These are phyloP conservation scores for Oemleria cerasiformis DNA, from an alignment of 306 rosid genomes.

Conservation along the genomic window DNA sequence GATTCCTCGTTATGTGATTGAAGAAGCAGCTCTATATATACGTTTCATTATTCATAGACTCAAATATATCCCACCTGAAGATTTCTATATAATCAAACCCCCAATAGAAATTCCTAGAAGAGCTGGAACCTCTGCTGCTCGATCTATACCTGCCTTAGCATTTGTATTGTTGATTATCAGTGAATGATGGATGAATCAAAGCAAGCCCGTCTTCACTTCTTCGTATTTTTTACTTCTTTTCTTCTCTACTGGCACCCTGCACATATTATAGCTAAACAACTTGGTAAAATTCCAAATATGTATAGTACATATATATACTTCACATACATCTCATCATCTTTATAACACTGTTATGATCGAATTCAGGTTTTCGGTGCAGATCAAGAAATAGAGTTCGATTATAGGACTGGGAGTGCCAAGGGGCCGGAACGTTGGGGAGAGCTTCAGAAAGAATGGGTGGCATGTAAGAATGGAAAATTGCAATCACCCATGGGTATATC, in stretches of 20 bases:
- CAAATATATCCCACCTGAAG: background rate
- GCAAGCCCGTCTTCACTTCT: background rate
- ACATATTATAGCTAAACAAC: background rate
- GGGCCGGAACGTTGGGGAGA: conserved; percentile 40
- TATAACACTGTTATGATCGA: background rate
- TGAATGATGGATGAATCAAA: conserved; percentile 3
- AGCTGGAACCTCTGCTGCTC: too few species aligned
- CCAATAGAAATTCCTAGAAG: too few species aligned
- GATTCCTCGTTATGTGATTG: background rate
- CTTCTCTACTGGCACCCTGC: background rate
- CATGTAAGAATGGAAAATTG: conserved; percentile 29
- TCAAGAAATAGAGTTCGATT: conserved; percentile 29
- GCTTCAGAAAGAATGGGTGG: conserved; percentile 33
- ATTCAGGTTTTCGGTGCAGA: conserved; percentile 13
- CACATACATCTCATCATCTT: background rate
- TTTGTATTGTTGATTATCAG: background rate
- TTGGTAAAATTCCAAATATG: background rate
- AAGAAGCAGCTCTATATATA: background rate
- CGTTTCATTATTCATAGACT: background rate
- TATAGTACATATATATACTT: background rate
- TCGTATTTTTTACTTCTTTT: background rate
- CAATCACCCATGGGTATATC: conserved; percentile 35
- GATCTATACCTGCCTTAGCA: too few species aligned
- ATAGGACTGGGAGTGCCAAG: conserved; percentile 15
- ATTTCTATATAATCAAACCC: background rate